phyloP scores from a whole-genome alignment of 805 yeast species.

The Candida krabiensis region DNA sequence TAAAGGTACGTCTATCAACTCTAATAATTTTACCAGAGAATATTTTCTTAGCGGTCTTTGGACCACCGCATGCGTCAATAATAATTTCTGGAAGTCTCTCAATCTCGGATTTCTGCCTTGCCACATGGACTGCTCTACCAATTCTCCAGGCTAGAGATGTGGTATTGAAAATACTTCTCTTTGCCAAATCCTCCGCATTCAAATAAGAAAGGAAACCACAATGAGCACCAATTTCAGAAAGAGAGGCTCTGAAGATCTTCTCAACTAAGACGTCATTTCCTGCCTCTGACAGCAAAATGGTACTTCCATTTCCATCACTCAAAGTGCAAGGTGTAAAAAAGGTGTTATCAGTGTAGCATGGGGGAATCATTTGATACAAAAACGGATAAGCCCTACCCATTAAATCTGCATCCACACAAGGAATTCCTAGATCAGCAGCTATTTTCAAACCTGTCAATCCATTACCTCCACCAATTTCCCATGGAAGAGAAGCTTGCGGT shows the following conservation, averaged over 20 bases:
- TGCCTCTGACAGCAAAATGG: conserved; percentile 32
- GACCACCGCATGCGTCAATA: conserved; percentile 35
- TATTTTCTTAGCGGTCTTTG: conserved; percentile 32
- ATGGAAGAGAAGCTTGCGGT: conserved; percentile 35
- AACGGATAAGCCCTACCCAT: conserved; percentile 53
- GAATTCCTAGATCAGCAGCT: conserved; percentile 18
- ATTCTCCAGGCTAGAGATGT: conserved; percentile 46
- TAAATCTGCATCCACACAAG: conserved; percentile 40
- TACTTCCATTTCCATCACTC: conserved; percentile 41
- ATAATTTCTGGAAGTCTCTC: conserved; percentile 34
- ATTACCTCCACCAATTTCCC: conserved; percentile 46
- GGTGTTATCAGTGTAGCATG: conserved; percentile 21
- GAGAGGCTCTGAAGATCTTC: conserved; percentile 39
- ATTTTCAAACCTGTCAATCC: conserved; percentile 34
- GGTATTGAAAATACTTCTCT: conserved; percentile 21
- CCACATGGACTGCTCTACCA: conserved; percentile 41
- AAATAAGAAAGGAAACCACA: conserved; percentile 33
- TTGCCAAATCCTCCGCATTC: conserved; percentile 11
- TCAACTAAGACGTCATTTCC: conserved; percentile 34
- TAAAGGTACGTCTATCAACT: conserved; percentile 39
- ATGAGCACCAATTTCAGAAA: conserved; percentile 40
- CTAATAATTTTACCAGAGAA: conserved; percentile 43
- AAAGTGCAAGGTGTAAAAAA: conserved; percentile 21
- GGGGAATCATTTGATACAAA: conserved; percentile 38
- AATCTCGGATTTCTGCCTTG: conserved; percentile 36